Percentiles rank a stretch among this genome's conserved stretches.
phyloP scores from a whole-genome alignment of 2,329 filamentous ascomycete species.

The Bipolaris oryzae region DNA sequence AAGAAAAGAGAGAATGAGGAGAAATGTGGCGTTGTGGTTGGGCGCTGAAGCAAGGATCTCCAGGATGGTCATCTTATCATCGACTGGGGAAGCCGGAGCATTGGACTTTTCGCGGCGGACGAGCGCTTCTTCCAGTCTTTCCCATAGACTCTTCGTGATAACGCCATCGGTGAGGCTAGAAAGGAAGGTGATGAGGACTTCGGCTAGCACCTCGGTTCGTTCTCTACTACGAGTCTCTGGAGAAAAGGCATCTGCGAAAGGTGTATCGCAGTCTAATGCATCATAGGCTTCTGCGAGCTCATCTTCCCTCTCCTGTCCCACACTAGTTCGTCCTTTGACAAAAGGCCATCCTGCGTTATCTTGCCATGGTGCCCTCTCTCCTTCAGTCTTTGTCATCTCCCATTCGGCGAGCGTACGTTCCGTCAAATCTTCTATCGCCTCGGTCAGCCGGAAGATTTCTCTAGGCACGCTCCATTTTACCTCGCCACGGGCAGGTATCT shows the following conservation, averaged over 20 bases:
- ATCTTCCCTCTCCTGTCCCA: slow-evolving; percentile 53
- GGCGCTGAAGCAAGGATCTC: slow-evolving; percentile 73
- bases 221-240: slow-evolving; percentile 66
- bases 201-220: slow-evolving; percentile 75
- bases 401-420: slow-evolving; percentile 66
- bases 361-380: slow-evolving; percentile 59
- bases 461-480: slow-evolving; percentile 81
- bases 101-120: slow-evolving; percentile 51
- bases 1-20: slow-evolving; percentile 82
- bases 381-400: slow-evolving; percentile 60
- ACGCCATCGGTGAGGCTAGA: slow-evolving; percentile 78
- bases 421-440: slow-evolving; percentile 69
- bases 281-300: slow-evolving; percentile 58
- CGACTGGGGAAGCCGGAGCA: slow-evolving; percentile 54
- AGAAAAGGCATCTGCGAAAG: slow-evolving; percentile 65
- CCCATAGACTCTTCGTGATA: slow-evolving; percentile 72
- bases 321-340: slow-evolving; percentile 42
- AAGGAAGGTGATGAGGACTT: slow-evolving; percentile 76
- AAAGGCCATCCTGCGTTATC: slow-evolving; percentile 66
- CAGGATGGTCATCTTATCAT: slow-evolving; percentile 67
- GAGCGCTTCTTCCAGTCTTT: slow-evolving; percentile 37
- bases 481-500: slow-evolving; percentile 52
- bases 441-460: slow-evolving; percentile 87
- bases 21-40: slow-evolving; percentile 85
- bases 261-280: slow-evolving; percentile 73